These are phyloP conservation scores for Salix udensis DNA, from an alignment of 345 rosid species.

Conservation along the genomic window DNA sequence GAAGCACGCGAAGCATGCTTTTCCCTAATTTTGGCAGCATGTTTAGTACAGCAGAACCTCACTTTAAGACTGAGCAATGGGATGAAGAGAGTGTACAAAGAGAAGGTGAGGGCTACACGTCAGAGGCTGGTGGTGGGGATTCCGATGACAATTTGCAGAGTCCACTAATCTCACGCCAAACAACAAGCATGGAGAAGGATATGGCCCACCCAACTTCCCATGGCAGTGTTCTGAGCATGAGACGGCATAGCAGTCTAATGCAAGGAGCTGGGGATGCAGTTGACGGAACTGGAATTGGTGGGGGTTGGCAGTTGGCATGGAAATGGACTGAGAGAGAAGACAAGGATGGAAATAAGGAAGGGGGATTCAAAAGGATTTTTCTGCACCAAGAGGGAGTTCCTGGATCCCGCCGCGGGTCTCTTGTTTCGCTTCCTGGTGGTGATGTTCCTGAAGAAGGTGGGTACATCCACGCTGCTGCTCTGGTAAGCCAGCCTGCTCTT, in stretches of 20 bases:
- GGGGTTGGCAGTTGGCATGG: conserved; percentile 98
- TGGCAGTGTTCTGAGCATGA: conserved; percentile 62
- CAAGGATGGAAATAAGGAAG: conserved; percentile 66
- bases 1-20: conserved; percentile 68
- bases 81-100: conserved; percentile 77
- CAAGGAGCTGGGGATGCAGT: conserved; percentile 60
- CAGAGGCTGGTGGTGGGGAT: conserved; percentile 58
- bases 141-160: conserved; percentile 80
- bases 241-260: conserved; percentile 63
- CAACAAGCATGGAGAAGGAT: conserved; percentile 80
- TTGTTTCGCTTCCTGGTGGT: conserved; percentile 64
- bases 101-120: conserved; percentile 58
- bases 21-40: conserved; percentile 88
- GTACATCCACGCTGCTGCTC: conserved; percentile 81
- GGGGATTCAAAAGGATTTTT: conserved; percentile 76
- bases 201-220: conserved; percentile 50
- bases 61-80: conserved; percentile 63
- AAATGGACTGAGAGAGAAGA: conserved; percentile 73
- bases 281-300: conserved; percentile 78
- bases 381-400: conserved; percentile 71
- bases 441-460: conserved; percentile 51
- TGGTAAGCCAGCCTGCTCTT: conserved; percentile 33
- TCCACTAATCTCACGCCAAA: conserved; percentile 86
- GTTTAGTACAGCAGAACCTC: conserved; percentile 69
- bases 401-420: conserved; percentile 74